Evolutionary conservation across 2,329 filamentous ascomycete species (phyloP).

Genomic region (Phaeoacremonium minimum): DNA sequence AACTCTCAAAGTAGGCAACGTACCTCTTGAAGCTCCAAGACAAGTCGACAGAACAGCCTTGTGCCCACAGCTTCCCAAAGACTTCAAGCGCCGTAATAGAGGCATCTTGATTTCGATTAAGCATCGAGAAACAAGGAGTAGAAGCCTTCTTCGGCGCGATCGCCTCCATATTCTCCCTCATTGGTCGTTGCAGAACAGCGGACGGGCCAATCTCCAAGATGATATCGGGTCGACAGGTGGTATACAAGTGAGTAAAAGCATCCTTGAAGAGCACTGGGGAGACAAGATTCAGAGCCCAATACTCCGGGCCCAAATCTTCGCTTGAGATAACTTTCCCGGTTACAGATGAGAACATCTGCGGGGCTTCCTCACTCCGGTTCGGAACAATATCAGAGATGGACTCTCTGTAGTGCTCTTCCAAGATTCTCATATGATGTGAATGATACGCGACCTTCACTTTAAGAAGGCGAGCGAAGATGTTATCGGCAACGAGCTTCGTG

Average conservation of each 20-base stretch:
- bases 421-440: constrained; percentile 35
- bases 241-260: constrained; percentile 28
- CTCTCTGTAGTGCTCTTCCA: constrained; percentile 29
- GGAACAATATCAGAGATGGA: constrained; percentile 17
- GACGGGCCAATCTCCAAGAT: constrained; percentile 38
- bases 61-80: constrained; percentile 30
- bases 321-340: constrained; percentile 12
- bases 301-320: constrained; percentile 23
- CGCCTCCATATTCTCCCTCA: constrained; percentile 22
- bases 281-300: constrained; percentile 43
- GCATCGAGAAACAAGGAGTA: constrained; percentile 4
- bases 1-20: constrained; percentile 1
- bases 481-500: constrained; percentile 21
- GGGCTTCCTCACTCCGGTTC: not conserved
- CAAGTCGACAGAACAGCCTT: constrained; percentile 26
- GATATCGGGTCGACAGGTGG: constrained; percentile 21
- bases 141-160: constrained; percentile 1
- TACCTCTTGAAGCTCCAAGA: constrained; percentile 18
- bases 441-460: constrained; percentile 37
- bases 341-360: constrained; percentile 36
- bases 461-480: constrained; percentile 28
- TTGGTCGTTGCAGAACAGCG: constrained; percentile 28
- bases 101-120: constrained; percentile 4
- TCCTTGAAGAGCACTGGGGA: constrained; percentile 37
- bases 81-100: constrained; percentile 15